Evolutionary conservation across 768 basidiomycete genomes (phyloP).

Genomic region (Boletus reticuloceps): DNA sequence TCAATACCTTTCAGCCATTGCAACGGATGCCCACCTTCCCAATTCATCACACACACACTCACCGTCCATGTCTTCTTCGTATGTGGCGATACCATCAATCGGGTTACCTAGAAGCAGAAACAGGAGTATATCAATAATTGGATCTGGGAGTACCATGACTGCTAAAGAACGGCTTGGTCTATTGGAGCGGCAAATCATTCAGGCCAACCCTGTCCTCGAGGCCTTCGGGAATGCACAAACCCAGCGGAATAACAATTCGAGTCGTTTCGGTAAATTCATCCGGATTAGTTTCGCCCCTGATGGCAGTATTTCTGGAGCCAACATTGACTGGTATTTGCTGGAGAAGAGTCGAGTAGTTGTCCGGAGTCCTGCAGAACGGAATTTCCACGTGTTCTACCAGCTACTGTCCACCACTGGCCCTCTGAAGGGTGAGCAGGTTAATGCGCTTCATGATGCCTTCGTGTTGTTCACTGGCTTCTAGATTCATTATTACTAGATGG

Average conservation of each 20-base stretch:
- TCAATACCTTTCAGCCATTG: constrained; percentile 97
- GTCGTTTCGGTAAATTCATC: constrained; percentile 98
- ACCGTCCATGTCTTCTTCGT: constrained; percentile 55
- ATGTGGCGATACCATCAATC: constrained; percentile 55
- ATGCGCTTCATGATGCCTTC: not conserved
- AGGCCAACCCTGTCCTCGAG: constrained; percentile 96
- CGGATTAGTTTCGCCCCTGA: constrained; percentile 90
- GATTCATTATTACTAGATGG: constrained; percentile 75
- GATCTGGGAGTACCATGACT: constrained; percentile 44
- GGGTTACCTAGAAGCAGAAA: constrained; percentile 71
- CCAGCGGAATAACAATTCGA: constrained; percentile 97
- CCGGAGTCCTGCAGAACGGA: constrained; percentile 83
- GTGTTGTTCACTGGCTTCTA: constrained; percentile 29
- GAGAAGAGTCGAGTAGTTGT: constrained; percentile 96
- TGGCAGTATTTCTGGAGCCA: constrained; percentile 95
- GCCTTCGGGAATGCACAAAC: constrained; percentile 99
- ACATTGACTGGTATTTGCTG: constrained; percentile 97
- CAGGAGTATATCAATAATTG: constrained; percentile 48
- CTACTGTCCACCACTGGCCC: constrained; percentile 72
- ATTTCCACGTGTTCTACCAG: constrained; percentile 98
- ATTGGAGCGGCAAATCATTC: constrained; percentile 92
- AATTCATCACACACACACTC: constrained; percentile 65
- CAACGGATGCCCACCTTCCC: constrained; percentile 67
- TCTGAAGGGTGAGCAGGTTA: constrained; percentile 58
- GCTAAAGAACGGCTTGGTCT: constrained; percentile 79